These are phyloP conservation scores for Cladophialophora immunda DNA, from an alignment of 2,329 filamentous ascomycete species.

Conservation along the genomic window DNA sequence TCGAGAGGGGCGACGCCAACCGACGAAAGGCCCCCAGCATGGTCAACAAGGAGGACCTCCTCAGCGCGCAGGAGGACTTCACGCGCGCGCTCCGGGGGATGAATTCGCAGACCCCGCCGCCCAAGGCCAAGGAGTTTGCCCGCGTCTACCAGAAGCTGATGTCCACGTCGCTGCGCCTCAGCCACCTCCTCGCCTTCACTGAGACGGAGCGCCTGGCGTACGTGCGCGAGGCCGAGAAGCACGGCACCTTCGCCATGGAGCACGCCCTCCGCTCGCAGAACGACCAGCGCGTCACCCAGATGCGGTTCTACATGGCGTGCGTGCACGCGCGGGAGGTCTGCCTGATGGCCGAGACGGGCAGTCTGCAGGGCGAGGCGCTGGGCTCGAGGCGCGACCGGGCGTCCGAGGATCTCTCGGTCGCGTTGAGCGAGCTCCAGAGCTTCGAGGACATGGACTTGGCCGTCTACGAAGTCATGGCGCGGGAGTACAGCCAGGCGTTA, in stretches of 20 bases:
- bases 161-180: conserved; percentile 24
- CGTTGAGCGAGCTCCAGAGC: conserved; percentile 13
- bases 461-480: conserved; percentile 28
- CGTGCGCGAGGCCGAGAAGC: conserved; percentile 25
- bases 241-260: conserved; percentile 16
- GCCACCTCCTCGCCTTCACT: conserved; percentile 10
- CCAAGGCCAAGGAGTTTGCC: conserved; percentile 24
- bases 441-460: conserved; percentile 22
- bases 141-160: conserved; percentile 29
- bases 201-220: conserved; percentile 16
- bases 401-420: conserved; percentile 8
- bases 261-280: conserved; percentile 24
- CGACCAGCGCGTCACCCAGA: conserved; percentile 25
- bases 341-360: conserved; percentile 1
- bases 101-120: conserved; percentile 7
- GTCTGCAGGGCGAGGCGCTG: not conserved
- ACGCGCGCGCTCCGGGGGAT: conserved; percentile 17
- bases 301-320: conserved; percentile 28
- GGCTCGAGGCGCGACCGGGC: conserved; percentile 11
- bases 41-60: conserved; percentile 18
- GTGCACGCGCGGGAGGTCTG: conserved; percentile 24
- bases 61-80: conserved; percentile 26
- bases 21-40: conserved; percentile 2
- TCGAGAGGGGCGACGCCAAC: conserved; percentile 19
- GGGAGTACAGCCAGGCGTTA: conserved; percentile 16